Evolutionary conservation across 2,329 filamentous ascomycete genomes (phyloP).

Genomic region (Tolypocladium guangdongense): DNA sequence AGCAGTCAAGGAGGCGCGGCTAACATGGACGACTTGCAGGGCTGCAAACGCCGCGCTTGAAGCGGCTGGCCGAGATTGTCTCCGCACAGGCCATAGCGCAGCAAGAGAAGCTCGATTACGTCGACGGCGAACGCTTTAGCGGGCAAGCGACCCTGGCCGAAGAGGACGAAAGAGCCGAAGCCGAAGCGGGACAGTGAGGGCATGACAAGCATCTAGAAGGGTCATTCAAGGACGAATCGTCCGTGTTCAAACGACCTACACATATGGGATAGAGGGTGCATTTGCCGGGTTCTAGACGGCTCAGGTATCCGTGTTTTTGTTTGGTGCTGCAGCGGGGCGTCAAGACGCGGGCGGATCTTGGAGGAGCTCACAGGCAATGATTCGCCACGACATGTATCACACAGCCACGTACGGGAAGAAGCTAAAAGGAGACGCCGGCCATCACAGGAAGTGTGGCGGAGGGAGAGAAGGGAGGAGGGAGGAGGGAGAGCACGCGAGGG

Average conservation of each 20-base stretch:
- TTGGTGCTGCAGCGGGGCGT: slow-evolving; percentile 1
- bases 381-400: slow-evolving; percentile 1
- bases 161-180: slow-evolving; percentile 32
- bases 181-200: background rate
- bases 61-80: slow-evolving; percentile 96
- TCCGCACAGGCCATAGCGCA: slow-evolving; percentile 93
- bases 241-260: background rate
- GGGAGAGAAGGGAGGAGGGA: background rate
- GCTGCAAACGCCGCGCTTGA: slow-evolving; percentile 91
- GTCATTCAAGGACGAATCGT: background rate
- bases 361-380: background rate
- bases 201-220: background rate
- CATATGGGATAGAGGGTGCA: background rate
- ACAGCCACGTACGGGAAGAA: background rate
- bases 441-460: background rate
- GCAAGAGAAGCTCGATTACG: slow-evolving; percentile 69
- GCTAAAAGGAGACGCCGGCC: background rate
- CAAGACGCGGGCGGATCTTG: background rate
- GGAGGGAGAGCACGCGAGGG: background rate
- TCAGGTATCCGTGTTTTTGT: background rate
- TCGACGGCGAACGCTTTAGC: slow-evolving; percentile 33
- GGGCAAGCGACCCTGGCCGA: slow-evolving; percentile 38
- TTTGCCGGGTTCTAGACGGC: background rate
- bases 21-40: slow-evolving; percentile 37
- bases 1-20: slow-evolving; percentile 8